phyloP scores from a whole-genome alignment of 2,329 filamentous ascomycete species.

The Colletotrichum camelliae region DNA sequence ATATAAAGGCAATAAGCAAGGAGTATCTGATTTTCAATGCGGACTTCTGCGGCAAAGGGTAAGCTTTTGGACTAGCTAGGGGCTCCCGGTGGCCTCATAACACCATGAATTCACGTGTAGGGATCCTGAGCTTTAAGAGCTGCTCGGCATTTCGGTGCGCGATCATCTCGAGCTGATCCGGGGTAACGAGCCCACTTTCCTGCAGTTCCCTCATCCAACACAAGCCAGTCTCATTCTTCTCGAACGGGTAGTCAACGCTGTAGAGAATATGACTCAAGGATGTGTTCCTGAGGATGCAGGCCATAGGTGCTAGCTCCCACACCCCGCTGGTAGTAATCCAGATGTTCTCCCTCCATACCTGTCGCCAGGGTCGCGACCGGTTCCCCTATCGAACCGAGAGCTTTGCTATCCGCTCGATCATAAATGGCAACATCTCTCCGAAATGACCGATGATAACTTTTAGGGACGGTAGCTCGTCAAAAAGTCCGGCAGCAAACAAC shows the following conservation, averaged over 20 bases:
- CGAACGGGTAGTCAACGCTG: constrained; percentile 64
- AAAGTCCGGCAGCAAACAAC: neutral
- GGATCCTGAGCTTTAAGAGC: constrained; percentile 38
- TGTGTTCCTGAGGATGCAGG: constrained; percentile 47
- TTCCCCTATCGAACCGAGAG: constrained; percentile 33
- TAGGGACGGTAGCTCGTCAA: neutral
- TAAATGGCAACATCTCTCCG: constrained; percentile 52
- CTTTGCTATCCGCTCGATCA: constrained; percentile 50
- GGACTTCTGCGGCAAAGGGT: neutral
- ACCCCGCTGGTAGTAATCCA: constrained; percentile 63
- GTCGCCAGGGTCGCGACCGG: constrained; percentile 40
- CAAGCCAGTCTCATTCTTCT: constrained; percentile 51
- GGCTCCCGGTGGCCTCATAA: neutral
- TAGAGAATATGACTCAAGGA: constrained; percentile 57
- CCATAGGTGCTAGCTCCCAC: constrained; percentile 53
- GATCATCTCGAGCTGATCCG: constrained; percentile 54
- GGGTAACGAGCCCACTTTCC: constrained; percentile 52
- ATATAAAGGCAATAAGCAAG: neutral
- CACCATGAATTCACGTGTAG: neutral
- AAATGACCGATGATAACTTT: constrained; percentile 11
- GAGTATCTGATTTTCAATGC: neutral
- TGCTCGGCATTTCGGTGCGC: constrained; percentile 56
- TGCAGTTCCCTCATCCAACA: constrained; percentile 53
- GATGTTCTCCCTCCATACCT: constrained; percentile 61
- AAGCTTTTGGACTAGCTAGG: neutral